Base-by-base conservation (phyloP, 371 early-diverging fungal species). In the Rhizopus arrhizus region DNA sequence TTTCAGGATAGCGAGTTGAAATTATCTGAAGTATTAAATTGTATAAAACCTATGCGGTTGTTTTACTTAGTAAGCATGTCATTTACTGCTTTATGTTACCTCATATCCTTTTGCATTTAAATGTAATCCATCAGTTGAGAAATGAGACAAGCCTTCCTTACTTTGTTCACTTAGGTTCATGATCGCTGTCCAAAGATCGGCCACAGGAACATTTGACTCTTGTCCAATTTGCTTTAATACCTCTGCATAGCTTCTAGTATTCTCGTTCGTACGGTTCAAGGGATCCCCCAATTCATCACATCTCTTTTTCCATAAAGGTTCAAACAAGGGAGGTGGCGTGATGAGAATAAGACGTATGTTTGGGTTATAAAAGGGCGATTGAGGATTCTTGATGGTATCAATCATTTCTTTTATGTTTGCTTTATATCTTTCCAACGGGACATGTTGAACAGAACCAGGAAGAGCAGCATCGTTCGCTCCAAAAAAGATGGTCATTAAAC, bases 401-500 rank as follows among this genome's bases (percentile, higher is more conserved):
- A 92, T 71, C 66, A 95, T 81, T 1, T 62, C 55, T 29, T 58
- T 66, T 5, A 91, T 49, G 58, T 94, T 93, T 2, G 56, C 32
- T 22, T 68, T 74, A 66, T 82, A 95, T 11, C 80, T 72, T 0
- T 70, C 74, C 22, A 94, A 45, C 1, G 90, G 81, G 0, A 94
- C 91, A 59, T 88, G 88, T 40, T 90, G 91, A 5, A 57, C 46
- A 0, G 77, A 64, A 29, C 68, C 68, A n/a, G 75, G 69, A 6
- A 83, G 48, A 4, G 84, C 78, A 0, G 91, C 86, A 65, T 95
- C 96, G 70, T 95, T 95, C 43, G 94, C 87, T 5, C 96, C 96
- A 42, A 91, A 81, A 51, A 92, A 88, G 11, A 95, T 78, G 16
- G 86, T 88, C 54, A 91, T 67, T 32, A 95, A 73, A 9, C 66